These are phyloP conservation scores for Neodidymelliopsis sp. DNA, from an alignment of 2,329 filamentous ascomycete genomes.

Conservation along the genomic window DNA sequence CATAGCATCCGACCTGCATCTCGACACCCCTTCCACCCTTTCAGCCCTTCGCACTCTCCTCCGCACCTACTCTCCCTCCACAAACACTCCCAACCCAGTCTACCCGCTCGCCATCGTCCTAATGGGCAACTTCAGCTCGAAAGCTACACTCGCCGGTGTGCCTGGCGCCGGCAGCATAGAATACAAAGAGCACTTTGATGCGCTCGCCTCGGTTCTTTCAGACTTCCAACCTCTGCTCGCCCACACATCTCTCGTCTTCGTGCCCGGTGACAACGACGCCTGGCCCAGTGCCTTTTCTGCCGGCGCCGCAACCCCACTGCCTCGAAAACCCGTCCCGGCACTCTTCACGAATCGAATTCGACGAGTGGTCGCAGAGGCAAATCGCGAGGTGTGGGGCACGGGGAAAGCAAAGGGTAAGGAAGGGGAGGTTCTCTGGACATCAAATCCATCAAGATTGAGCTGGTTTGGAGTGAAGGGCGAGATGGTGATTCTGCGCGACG, in stretches of 20 bases:
- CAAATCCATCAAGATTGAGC: constrained; percentile 81
- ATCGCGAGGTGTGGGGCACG: constrained; percentile 67
- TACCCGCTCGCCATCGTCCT: constrained; percentile 82
- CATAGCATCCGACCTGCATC: constrained; percentile 84
- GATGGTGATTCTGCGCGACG: constrained; percentile 85
- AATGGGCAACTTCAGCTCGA: constrained; percentile 80
- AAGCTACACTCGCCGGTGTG: constrained; percentile 66
- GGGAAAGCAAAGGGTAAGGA: constrained; percentile 55
- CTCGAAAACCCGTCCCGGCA: constrained; percentile 77
- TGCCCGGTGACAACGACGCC: constrained; percentile 96
- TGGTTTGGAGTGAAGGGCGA: constrained; percentile 91
- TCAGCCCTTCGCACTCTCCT: constrained; percentile 83
- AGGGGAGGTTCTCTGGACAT: constrained; percentile 85
- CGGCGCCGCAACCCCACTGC: constrained; percentile 74
- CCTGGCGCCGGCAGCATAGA: constrained; percentile 84
- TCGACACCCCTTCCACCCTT: constrained; percentile 83
- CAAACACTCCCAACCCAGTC: constrained; percentile 63
- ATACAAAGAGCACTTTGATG: constrained; percentile 96
- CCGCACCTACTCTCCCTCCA: constrained; percentile 68
- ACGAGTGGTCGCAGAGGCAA: constrained; percentile 79
- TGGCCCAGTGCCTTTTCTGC: constrained; percentile 88
- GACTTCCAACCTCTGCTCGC: constrained; percentile 85
- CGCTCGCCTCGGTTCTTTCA: constrained; percentile 78
- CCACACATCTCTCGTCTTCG: constrained; percentile 84
- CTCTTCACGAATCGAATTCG: constrained; percentile 89